phyloP scores from a whole-genome alignment of 179 eudicot genomes.

The Drosera spatulata region DNA sequence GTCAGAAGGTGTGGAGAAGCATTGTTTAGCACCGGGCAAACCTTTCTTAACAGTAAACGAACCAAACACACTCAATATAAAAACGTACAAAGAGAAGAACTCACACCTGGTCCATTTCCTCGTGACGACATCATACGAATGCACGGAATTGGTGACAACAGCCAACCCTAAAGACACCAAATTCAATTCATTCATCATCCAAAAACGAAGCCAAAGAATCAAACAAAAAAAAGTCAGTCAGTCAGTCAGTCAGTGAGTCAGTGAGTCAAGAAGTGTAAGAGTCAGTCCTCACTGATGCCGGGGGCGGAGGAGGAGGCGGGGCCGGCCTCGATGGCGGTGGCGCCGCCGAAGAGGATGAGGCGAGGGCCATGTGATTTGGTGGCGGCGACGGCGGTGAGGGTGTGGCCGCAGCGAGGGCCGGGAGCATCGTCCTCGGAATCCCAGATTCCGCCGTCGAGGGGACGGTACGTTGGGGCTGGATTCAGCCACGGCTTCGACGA shows the following conservation, averaged over 20 bases:
- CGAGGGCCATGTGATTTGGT: constrained; percentile 78
- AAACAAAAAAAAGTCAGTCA: neutral
- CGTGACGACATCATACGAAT: constrained; percentile 65
- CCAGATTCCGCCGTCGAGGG: constrained; percentile 49
- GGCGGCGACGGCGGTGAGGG: constrained; percentile 78
- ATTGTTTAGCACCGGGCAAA: no score
- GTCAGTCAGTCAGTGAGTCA: no score
- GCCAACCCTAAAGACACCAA: constrained; percentile 50
- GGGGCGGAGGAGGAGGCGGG: constrained; percentile 33
- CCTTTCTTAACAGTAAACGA: no score
- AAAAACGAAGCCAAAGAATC: neutral
- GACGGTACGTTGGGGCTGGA: constrained; percentile 71
- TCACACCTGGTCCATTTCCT: constrained; percentile 82
- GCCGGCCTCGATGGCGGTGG: constrained; percentile 89
- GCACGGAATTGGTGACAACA: constrained; percentile 80
- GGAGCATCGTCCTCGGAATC: constrained; percentile 86
- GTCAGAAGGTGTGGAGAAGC: no score
- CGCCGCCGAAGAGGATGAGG: constrained; percentile 90
- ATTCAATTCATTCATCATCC: neutral
- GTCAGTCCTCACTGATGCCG: constrained; percentile 23
- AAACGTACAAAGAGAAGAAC: no score
- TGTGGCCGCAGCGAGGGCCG: constrained; percentile 78
- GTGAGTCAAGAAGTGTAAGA: neutral
- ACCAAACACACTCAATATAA: no score
- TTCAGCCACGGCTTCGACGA: constrained; percentile 57